Evolutionary conservation across 2,329 filamentous ascomycete genomes (phyloP), one percentile per base, ranked within the genome.

Genomic region (Fusarium haematococcum): DNA sequence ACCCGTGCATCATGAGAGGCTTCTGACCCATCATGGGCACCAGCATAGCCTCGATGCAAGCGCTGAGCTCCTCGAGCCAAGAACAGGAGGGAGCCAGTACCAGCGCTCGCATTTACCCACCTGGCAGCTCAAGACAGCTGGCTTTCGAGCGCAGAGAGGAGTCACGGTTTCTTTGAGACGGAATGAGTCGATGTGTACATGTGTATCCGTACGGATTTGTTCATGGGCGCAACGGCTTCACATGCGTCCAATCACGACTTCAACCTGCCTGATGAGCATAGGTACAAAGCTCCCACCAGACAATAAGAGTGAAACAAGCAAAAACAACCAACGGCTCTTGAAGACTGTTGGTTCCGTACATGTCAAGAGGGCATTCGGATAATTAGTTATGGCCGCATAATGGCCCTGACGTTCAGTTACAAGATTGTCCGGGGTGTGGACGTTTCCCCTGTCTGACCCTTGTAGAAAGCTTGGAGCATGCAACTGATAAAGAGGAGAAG

Each of bases 21-120:
- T 54, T 58, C 27, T 14, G 74, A 41, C 61, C 66, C 69, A 68
- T 73, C 66, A 73, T 70, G 67, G 72, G 39, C 52, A 70, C 33
- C 60, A 58, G 63, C 69, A 75, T 68, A 73, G 73, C 70, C 70
- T 66, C 68, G 61, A 70, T 75, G 74, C 63, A 76, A 76, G 75
- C 75, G 75, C 75, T 75, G 65, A 50, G 33, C 71, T 58, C 37
- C 35, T 63, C n/a, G 60, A 75, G 74, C 74, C 74, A 76, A 76
- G 74, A 74, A 60, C 60, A 63, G 54, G 35, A 74, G 59, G 68
- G 63, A 48, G 54, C 67, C 72, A 73, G 41, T 69, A 52, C 39
- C 33, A 48, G 20, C 18, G 18, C 23, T 52, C 39, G 50, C 18
- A 56, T 61, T 62, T 60, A 35, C 11, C 35, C 16, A n/a, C 57